Percentiles rank a stretch among this genome's conserved stretches.
phyloP scores from a whole-genome alignment of 306 rosid genomes.

The Astragalus membranaceus region DNA sequence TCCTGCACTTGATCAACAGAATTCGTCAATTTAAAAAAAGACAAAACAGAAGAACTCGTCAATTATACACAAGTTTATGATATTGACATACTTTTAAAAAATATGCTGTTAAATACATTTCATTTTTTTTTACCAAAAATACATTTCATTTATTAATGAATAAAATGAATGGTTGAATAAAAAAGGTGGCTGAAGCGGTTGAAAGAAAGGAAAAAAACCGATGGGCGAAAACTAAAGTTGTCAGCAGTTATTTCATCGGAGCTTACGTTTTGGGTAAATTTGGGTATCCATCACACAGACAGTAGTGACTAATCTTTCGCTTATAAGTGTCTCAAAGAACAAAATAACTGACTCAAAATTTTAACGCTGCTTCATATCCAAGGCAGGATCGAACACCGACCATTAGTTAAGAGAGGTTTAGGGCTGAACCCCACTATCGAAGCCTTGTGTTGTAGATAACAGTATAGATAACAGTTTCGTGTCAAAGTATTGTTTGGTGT shows the following conservation, averaged over 20 bases:
- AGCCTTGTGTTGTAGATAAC: background rate
- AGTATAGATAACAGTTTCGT: slow-evolving; percentile 14
- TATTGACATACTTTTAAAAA: background rate
- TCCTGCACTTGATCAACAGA: background rate
- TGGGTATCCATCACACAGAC: too few relatives aligned
- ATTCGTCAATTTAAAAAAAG: background rate
- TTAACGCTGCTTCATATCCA: too few relatives aligned
- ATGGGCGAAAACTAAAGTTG: slow-evolving; percentile 17
- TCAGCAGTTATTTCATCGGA: slow-evolving; percentile 18
- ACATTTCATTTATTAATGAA: background rate
- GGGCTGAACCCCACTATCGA: too few relatives aligned
- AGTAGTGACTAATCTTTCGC: too few relatives aligned
- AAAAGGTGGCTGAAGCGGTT: background rate
- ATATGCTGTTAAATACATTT: background rate
- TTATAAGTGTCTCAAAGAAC: too few relatives aligned
- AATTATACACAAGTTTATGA: background rate
- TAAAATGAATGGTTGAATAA: background rate
- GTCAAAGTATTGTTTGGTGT: slow-evolving; percentile 9
- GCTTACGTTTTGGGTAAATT: too few relatives aligned
- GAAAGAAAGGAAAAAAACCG: background rate
- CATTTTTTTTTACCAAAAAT: too few relatives aligned
- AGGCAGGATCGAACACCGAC: too few relatives aligned
- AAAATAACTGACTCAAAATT: too few relatives aligned
- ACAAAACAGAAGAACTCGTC: background rate
- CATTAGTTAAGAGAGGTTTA: too few relatives aligned